Percentiles rank a stretch among this genome's conserved stretches.
Conservation (phyloP, 2,329 filamentous ascomycete genomes). For the Cryphonectria carpinicola region DNA sequence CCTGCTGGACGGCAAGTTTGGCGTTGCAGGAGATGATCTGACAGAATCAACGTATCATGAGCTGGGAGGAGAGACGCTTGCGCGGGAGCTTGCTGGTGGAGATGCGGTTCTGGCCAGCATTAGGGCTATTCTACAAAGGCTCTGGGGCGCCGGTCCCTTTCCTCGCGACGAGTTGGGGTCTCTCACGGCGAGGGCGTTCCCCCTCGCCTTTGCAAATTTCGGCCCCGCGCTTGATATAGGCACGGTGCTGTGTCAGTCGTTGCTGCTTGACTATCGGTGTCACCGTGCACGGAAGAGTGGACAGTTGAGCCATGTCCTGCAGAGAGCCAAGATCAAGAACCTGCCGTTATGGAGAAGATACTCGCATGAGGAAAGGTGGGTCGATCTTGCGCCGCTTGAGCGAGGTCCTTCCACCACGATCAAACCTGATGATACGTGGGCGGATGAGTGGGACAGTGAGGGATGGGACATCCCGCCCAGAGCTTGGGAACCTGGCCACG, state of each 20-base stretch:
- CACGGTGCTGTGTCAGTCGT: constrained; percentile 8
- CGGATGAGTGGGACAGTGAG: neutral
- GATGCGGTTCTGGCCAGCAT: constrained; percentile 11
- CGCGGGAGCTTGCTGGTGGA: constrained; percentile 25
- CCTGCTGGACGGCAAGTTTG: constrained; percentile 16
- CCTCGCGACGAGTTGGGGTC: constrained; percentile 9
- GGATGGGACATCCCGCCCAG: neutral
- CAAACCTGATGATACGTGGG: constrained; percentile 16
- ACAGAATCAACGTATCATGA: neutral
- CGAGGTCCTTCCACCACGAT: neutral
- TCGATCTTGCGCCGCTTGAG: constrained; percentile 13
- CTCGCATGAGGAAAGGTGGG: neutral
- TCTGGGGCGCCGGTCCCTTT: neutral
- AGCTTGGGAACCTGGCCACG: neutral
- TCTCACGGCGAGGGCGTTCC: constrained; percentile 14
- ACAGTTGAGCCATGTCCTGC: neutral
- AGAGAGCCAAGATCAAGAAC: neutral
- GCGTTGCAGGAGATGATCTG: neutral
- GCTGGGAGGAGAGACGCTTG: constrained; percentile 22
- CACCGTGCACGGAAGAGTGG: neutral
- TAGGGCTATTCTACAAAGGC: neutral
- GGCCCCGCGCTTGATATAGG: constrained; percentile 17
- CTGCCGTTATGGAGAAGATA: constrained; percentile 8
- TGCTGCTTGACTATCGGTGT: constrained; percentile 12
- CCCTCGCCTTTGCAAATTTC: constrained; percentile 16